Base-by-base conservation (phyloP, 129 eudicot species). In the Apium graveolens region DNA sequence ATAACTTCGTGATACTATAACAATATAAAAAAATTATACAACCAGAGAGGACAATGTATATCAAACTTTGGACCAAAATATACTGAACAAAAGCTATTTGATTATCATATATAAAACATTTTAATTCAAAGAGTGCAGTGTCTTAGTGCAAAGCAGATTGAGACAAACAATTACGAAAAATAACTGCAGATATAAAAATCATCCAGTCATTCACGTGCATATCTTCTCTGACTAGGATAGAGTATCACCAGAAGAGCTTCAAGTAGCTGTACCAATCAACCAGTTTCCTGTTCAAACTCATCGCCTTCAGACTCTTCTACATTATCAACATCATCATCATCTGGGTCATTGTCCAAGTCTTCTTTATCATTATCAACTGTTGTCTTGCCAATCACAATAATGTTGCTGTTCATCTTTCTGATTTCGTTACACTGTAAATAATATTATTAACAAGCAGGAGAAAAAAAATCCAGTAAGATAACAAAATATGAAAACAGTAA, bases 301-400 rank as follows among this genome's bases (percentile, higher is more conserved):
- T 92, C 97, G 26, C 95, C 99, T 24, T 92, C 99, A 51, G 97
- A 92, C 87, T 96, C 99, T 73, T 96, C 99, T 31, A 89, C 97
- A 76, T 96, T 87, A 89, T 89, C 93, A 45, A 78, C 89, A 75
- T 83, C 89, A 68, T 86, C 89, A 37, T 86, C 89, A 34, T 86
- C 86, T 24, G 80, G 90, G 43, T 89, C 90, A 32, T 89, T 87
- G 82, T 89, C 93, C 75, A 85, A 82, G 41, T 91, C 97, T 83
- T 89, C 97, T 88, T 90, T 91, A 82, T 94, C 98, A 63, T 89
- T 87, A 75, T 91, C 97, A 66, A 80, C 87, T 3, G 83, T 51
- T 12, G 60, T 44, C 77, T 73, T 73, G 24, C 77, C 77, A 43
- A 73, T 44, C 57, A 73, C 86, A 44, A 84, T 29, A 32, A 87